Evolutionary conservation across 1,284 basidiomycete genomes (phyloP).

Genomic region (Marasmius tenuissimus): DNA sequence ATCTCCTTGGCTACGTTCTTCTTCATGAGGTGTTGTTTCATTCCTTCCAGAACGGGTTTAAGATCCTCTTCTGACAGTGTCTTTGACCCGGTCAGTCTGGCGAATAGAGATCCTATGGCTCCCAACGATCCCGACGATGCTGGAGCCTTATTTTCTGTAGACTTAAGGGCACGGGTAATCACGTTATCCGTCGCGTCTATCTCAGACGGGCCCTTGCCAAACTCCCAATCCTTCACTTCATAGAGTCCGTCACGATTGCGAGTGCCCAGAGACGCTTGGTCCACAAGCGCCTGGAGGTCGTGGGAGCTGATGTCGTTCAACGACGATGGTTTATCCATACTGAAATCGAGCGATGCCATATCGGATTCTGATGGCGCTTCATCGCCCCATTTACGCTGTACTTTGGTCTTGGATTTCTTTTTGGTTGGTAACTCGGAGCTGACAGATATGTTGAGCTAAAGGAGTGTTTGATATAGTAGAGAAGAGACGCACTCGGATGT

Average conservation of each 20-base stretch:
- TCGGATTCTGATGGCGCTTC: constrained; percentile 77
- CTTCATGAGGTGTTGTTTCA: constrained; percentile 98
- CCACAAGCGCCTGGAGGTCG: constrained; percentile 68
- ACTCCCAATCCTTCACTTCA: constrained; percentile 93
- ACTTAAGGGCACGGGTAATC: constrained; percentile 56
- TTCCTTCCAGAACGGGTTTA: constrained; percentile 85
- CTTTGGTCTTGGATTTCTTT: constrained; percentile 68
- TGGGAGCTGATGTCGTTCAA: constrained; percentile 36
- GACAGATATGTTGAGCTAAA: constrained; percentile 13
- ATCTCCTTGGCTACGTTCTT: constrained; percentile 99
- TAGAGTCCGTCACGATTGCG: constrained; percentile 85
- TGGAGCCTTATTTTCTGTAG: constrained; percentile 34
- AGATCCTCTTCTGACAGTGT: constrained; percentile 83
- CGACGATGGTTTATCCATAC: constrained; percentile 47
- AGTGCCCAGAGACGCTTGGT: constrained; percentile 78
- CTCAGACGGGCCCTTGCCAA: constrained; percentile 44
- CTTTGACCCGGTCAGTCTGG: constrained; percentile 83
- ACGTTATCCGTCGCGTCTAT: constrained; percentile 47
- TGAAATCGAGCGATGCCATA: constrained; percentile 90
- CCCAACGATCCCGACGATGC: constrained; percentile 55
- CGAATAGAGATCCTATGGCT: constrained; percentile 73
- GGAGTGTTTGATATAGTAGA: constrained; percentile 7
- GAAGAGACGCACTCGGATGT: constrained; percentile 59
- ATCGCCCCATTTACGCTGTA: constrained; percentile 92
- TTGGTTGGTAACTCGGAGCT: constrained; percentile 64